Percentiles rank a stretch among this genome's conserved stretches.
phyloP scores from a whole-genome alignment of 2,329 filamentous ascomycete species.

The Talaromyces rugulosus region DNA sequence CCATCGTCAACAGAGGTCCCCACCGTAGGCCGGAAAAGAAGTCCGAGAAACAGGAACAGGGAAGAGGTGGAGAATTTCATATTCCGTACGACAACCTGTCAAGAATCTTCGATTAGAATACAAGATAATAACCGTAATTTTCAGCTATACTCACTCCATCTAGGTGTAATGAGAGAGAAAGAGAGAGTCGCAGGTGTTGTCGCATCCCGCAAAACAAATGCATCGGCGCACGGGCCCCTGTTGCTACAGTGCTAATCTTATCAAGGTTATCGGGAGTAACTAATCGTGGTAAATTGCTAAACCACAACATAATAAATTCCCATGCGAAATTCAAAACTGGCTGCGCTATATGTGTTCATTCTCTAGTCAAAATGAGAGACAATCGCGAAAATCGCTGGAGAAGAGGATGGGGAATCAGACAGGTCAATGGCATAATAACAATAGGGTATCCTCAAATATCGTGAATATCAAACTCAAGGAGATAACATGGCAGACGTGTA shows the following conservation, averaged over 20 bases:
- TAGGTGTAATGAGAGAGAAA: neutral
- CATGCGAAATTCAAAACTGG: neutral
- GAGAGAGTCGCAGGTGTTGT: neutral
- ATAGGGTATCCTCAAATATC: conserved; percentile 1
- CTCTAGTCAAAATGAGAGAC: neutral
- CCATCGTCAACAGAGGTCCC: neutral
- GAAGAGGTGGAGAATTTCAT: neutral
- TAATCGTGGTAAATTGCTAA: no score
- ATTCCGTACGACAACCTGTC: neutral
- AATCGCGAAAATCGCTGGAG: neutral
- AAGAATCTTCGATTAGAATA: neutral
- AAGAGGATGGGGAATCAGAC: neutral
- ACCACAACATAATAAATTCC: neutral
- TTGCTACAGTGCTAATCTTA: neutral
- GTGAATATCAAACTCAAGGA: neutral
- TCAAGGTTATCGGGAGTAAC: neutral
- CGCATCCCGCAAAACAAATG: neutral
- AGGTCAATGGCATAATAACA: neutral
- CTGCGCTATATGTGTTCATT: neutral
- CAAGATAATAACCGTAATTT: neutral
- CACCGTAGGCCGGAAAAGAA: neutral
- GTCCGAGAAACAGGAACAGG: neutral
- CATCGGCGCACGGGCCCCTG: neutral
- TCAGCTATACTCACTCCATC: neutral
- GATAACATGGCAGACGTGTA: neutral